These are phyloP conservation scores for Parafenestella ontariensis DNA, from an alignment of 2,329 filamentous ascomycete species.

Conservation along the genomic window DNA sequence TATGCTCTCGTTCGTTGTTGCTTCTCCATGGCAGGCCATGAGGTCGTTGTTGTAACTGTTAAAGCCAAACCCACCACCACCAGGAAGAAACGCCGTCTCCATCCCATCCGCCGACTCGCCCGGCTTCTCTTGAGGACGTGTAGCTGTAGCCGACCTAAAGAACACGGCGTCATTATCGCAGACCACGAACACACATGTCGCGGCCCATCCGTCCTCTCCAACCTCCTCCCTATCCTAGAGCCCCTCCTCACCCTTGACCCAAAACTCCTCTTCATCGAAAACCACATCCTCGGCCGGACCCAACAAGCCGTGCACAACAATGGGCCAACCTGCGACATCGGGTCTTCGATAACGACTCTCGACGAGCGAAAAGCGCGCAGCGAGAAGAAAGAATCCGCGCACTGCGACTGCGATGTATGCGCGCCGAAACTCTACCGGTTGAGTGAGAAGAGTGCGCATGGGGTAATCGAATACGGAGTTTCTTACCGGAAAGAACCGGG, in stretches of 20 bases:
- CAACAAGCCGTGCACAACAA: not conserved
- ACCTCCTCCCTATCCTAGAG: constrained; percentile 21
- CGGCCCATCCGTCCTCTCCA: constrained; percentile 18
- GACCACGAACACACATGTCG: constrained; percentile 11
- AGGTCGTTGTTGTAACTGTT: not conserved
- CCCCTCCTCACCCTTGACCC: constrained; percentile 21
- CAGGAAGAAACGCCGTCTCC: constrained; percentile 10
- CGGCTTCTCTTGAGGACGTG: not conserved
- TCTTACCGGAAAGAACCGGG: not conserved
- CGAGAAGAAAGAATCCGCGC: constrained; percentile 5
- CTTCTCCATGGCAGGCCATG: constrained; percentile 5
- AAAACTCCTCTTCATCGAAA: constrained; percentile 18
- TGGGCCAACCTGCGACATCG: too few relatives aligned
- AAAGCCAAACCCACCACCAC: constrained; percentile 4
- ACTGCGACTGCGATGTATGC: constrained; percentile 22
- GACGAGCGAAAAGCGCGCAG: constrained; percentile 7
- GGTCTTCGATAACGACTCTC: constrained; percentile 5
- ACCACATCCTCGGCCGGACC: constrained; percentile 19
- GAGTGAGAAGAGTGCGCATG: constrained; percentile 11
- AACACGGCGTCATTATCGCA: not conserved
- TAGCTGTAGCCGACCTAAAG: not conserved
- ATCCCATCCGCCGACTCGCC: constrained; percentile 12
- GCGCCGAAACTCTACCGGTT: constrained; percentile 20
- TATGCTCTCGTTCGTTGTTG: not conserved
- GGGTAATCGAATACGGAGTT: not conserved